Base-by-base conservation (phyloP, 257 asterid genomes). In the Solanum medicagineum region DNA sequence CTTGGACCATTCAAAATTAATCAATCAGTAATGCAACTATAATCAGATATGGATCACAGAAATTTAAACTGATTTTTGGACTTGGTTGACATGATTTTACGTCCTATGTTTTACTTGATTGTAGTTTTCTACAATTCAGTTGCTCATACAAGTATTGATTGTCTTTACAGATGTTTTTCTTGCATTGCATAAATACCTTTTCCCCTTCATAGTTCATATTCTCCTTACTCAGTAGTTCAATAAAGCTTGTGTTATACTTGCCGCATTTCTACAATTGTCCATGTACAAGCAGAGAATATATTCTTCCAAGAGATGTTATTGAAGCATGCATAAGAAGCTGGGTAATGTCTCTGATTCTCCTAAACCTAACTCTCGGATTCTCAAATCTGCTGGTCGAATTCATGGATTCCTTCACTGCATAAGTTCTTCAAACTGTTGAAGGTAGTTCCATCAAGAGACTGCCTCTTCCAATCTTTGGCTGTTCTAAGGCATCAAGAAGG, bases 371-470 rank as follows among this genome's bases (percentile, higher is more conserved):
- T 26, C 83, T 77, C 17, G 11, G 65, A 16, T 53, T 77, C 65
- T 49, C 83, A 77, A 14, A 26, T 77, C 47, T 77, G 83, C 65
- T 51, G 15, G 47, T 51, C 47, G 26, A 77, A 24, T 53, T 16
- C 63, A 51, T 45, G 4, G 56, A 8, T 51, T 14, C 17, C 83
- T 47, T 77, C 63, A 10, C 47, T 24, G 92, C 84, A 86, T 69
- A 60, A 84, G 42, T 90, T 93, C 74, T 89, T 89, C 84, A 89
- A 86, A 65, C 36, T 89, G 15, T 89, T 91, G 93, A 91, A 89
- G 59, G 81, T 74, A 77, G 70, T 84, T 51, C 92, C 22, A 54
- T 87, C 11, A 89, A 85, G 56, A 82, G 87, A 77, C 22, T 90
- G 5, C 85, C 92, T 47, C 51, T 85, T 91, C 42, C 89, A 87